These are phyloP conservation scores for Cutaneotrichosporon cavernicola DNA, from an alignment of 1,284 basidiomycete species.

Conservation along the genomic window DNA sequence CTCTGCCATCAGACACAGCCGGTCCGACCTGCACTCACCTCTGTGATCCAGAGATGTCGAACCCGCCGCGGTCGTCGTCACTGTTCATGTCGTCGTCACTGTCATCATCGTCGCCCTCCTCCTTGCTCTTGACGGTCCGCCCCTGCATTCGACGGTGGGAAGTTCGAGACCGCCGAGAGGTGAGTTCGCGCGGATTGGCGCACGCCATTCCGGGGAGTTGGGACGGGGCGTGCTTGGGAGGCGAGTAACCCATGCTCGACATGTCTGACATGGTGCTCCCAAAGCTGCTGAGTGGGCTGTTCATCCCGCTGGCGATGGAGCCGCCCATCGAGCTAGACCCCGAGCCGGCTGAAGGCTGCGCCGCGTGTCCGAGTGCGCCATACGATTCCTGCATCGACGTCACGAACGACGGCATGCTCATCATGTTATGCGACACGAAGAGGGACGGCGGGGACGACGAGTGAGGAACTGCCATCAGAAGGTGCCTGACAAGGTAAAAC, in stretches of 20 bases:
- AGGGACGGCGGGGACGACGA: background rate
- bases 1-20: background rate
- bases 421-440: background rate
- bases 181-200: background rate
- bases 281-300: background rate
- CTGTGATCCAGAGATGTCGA: background rate
- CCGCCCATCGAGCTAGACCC: background rate
- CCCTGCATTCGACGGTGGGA: background rate
- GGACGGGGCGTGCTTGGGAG: background rate
- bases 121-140: background rate
- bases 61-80: background rate
- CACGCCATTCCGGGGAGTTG: background rate
- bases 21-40: background rate
- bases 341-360: background rate
- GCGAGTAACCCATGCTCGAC: conserved; percentile 6
- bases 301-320: background rate
- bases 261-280: conserved; percentile 3
- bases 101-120: background rate
- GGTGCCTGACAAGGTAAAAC: background rate
- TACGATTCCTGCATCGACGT: background rate
- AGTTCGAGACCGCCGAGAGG: background rate
- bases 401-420: background rate
- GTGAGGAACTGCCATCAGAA: background rate
- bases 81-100: background rate
- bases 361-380: background rate